phyloP scores from a whole-genome alignment of 768 basidiomycete genomes.

The Rickenella mellea region DNA sequence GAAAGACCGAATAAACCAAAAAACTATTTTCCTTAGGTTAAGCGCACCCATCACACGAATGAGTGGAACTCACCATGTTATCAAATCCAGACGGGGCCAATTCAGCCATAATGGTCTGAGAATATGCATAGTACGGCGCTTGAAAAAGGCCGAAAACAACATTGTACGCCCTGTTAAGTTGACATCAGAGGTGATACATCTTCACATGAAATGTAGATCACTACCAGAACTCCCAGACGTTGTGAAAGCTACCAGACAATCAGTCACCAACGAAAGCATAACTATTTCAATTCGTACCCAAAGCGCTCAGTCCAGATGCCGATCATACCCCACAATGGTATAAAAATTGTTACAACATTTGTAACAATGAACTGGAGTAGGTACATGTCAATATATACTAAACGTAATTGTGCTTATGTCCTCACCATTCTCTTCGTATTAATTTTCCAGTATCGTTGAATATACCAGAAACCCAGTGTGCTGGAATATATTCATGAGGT shows the following conservation, averaged over 20 bases:
- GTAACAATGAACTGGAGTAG: constrained; percentile 59
- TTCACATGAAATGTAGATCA: constrained; percentile 13
- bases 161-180: constrained; percentile 56
- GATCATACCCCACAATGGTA: constrained; percentile 81
- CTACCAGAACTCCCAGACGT: constrained; percentile 82
- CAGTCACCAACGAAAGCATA: background rate
- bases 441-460: constrained; percentile 72
- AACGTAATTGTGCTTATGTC: background rate
- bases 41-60: background rate
- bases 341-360: constrained; percentile 65
- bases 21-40: constrained; percentile 35
- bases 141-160: constrained; percentile 75
- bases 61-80: constrained; percentile 42
- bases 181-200: constrained; percentile 1
- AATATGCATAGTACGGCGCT: constrained; percentile 81
- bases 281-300: constrained; percentile 41
- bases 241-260: constrained; percentile 52
- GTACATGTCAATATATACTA: background rate
- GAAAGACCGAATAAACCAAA: constrained; percentile 82
- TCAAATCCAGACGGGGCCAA: constrained; percentile 83
- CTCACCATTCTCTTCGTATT: constrained; percentile 73
- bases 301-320: constrained; percentile 73
- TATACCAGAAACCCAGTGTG: constrained; percentile 75
- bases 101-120: constrained; percentile 85
- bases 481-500: no score